Evolutionary conservation across 768 basidiomycete species (phyloP).

Genomic region (Lentinula aciculospora): DNA sequence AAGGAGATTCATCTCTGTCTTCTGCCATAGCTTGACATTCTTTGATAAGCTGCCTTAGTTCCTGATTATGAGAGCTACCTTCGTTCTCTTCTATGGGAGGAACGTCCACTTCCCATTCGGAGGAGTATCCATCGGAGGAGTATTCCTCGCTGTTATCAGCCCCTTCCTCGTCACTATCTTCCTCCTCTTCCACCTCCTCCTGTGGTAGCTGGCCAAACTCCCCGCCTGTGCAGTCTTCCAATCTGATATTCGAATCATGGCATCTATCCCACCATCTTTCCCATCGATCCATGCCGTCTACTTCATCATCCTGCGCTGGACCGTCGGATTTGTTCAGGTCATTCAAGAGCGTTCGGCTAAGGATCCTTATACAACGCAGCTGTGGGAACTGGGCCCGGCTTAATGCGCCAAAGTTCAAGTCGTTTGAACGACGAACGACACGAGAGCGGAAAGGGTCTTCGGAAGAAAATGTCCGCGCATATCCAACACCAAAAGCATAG

Average conservation of each 20-base stretch:
- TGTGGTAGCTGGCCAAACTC: conserved; percentile 47
- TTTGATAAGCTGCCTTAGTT: conserved; percentile 1
- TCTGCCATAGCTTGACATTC: conserved; percentile 8
- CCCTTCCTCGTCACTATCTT: conserved; percentile 15
- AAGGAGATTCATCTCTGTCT: conserved; percentile 3
- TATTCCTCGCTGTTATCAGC: conserved; percentile 23
- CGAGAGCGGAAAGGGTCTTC: conserved; percentile 37
- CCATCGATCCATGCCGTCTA: conserved; percentile 44
- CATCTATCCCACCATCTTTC: conserved; percentile 64
- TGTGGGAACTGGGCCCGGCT: conserved; percentile 53
- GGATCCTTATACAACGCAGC: conserved; percentile 50
- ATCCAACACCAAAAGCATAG: conserved; percentile 65
- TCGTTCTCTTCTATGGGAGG: conserved; percentile 25
- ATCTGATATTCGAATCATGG: conserved; percentile 38
- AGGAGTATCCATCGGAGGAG: conserved; percentile 23
- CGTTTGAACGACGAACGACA: conserved; percentile 53
- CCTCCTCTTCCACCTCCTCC: conserved; percentile 21
- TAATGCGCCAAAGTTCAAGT: conserved; percentile 56
- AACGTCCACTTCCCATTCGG: conserved; percentile 16
- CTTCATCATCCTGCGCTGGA: conserved; percentile 28
- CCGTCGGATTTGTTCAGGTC: conserved; percentile 53
- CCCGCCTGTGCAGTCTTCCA: conserved; percentile 76
- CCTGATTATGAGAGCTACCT: conserved; percentile 18
- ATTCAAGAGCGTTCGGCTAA: conserved; percentile 48
- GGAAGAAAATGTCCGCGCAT: conserved; percentile 34